These are phyloP conservation scores for Ophiocordyceps unilateralis DNA, from an alignment of 2,329 filamentous ascomycete genomes.

Conservation along the genomic window DNA sequence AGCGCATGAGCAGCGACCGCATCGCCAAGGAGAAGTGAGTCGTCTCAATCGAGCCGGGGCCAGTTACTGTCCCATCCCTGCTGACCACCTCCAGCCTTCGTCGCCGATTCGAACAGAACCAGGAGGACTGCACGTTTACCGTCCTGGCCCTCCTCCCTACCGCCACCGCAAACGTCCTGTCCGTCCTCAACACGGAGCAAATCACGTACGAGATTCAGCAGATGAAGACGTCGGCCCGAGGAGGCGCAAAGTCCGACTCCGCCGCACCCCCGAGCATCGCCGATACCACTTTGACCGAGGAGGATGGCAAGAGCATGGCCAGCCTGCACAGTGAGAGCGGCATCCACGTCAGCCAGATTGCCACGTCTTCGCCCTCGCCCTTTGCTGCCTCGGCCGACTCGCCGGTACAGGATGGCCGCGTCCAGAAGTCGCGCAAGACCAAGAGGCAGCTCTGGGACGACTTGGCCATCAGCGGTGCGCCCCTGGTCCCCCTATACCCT, in stretches of 20 bases:
- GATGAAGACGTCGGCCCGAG: conserved; percentile 57
- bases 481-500: neutral
- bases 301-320: conserved; percentile 60
- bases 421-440: conserved; percentile 44
- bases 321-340: conserved; percentile 71
- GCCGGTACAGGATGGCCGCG: conserved; percentile 20
- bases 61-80: neutral
- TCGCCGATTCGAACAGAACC: conserved; percentile 94
- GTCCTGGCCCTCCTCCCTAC: conserved; percentile 91
- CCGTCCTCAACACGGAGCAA: conserved; percentile 76
- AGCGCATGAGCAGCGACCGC: conserved; percentile 91
- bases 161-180: conserved; percentile 74
- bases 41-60: neutral
- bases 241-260: conserved; percentile 34
- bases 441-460: conserved; percentile 97
- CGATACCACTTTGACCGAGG: conserved; percentile 61
- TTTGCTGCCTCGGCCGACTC: conserved; percentile 22
- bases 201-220: conserved; percentile 88
- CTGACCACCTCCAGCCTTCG: conserved; percentile 47
- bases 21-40: conserved; percentile 91
- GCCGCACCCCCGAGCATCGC: conserved; percentile 39
- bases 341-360: conserved; percentile 64
- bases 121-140: conserved; percentile 96
- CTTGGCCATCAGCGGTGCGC: conserved; percentile 80
- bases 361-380: conserved; percentile 27